Percentiles rank a stretch among this genome's conserved stretches.
phyloP scores from a whole-genome alignment of 768 basidiomycete genomes.

The Leccinellum albellum region DNA sequence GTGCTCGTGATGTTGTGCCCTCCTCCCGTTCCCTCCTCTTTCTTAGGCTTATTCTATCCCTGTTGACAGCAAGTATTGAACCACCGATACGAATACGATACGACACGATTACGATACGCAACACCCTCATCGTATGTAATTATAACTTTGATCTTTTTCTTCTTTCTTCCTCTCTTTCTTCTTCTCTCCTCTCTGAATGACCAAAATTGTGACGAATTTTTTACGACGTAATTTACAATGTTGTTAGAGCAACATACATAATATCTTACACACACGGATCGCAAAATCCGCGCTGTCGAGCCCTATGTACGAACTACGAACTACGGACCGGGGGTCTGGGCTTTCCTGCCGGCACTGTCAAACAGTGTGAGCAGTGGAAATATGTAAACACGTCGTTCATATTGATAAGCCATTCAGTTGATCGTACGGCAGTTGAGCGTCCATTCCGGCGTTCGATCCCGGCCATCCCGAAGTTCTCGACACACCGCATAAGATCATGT shows the following conservation, averaged over 20 bases:
- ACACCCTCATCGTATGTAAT: slow-evolving; percentile 25
- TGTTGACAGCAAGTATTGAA: slow-evolving; percentile 27
- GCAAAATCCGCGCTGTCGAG: not conserved
- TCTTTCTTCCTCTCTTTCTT: not conserved
- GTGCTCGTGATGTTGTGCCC: slow-evolving; percentile 4
- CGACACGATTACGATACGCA: slow-evolving; percentile 25
- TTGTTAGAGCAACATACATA: slow-evolving; percentile 12
- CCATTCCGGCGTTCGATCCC: not conserved
- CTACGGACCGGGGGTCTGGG: not conserved
- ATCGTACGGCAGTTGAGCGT: not conserved
- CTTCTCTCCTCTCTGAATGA: slow-evolving; percentile 2
- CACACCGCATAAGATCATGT: not conserved
- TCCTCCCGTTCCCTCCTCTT: slow-evolving; percentile 3
- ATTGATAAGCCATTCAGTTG: not conserved
- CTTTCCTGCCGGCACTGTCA: not conserved
- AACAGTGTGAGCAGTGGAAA: not conserved
- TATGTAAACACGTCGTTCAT: not conserved
- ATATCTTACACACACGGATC: slow-evolving; percentile 8
- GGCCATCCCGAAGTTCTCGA: not conserved
- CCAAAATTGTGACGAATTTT: slow-evolving; percentile 15
- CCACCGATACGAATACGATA: slow-evolving; percentile 12
- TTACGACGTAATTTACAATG: slow-evolving; percentile 28
- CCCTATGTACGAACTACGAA: not conserved
- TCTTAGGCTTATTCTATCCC: slow-evolving; percentile 34
- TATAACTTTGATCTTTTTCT: slow-evolving; percentile 13